Base-by-base conservation (phyloP, 768 basidiomycete genomes). In the Suillus discolor region DNA sequence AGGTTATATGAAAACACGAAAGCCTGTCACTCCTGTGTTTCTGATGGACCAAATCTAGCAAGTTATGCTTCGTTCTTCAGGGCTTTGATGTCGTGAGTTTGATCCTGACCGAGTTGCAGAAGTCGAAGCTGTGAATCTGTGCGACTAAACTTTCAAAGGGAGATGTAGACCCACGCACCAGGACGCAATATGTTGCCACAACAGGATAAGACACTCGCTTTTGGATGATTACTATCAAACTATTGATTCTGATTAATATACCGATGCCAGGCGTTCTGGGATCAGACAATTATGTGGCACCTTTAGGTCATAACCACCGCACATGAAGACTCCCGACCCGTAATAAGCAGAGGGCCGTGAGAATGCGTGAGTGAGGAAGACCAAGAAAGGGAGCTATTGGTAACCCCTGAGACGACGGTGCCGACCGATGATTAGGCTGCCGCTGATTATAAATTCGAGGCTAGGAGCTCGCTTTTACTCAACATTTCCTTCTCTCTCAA, bases 371-470 rank as follows among this genome's bases (percentile, higher is more conserved):
- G 75, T 67, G 47, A 18, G 0, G 8, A 63, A 44, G 61, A 63
- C 75, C 64, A 6, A 11, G n/a, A 75, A 71, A 69, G 74, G 75
- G 67, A 73, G 54, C 6, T 60, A 67, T 61, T 61, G 64, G 7
- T 36, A 61, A 66, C 62, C 64, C 11, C 41, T 20, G 39, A 41
- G 49, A 9, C 18, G 11, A 31, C 55, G 44, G 41, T 23, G 41
- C 49, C 51, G 51, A 53, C 11, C 28, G 28, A 65, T 53, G 16
- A 42, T 31, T 9, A 44, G 42, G 0, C 6, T 15, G 44, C n/a
- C n/a, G 25, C 34, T 47, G 57, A 54, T 38, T 74, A 76, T 74
- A 74, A 71, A 71, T 63, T 23, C 7, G 20, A 41, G 41, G 41
- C 11, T 28, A 60, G 59, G 59, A 60, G 25, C 25, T 42, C 6